Conservation (phyloP, 2,329 filamentous ascomycete species). For the Cercospora sesami region DNA sequence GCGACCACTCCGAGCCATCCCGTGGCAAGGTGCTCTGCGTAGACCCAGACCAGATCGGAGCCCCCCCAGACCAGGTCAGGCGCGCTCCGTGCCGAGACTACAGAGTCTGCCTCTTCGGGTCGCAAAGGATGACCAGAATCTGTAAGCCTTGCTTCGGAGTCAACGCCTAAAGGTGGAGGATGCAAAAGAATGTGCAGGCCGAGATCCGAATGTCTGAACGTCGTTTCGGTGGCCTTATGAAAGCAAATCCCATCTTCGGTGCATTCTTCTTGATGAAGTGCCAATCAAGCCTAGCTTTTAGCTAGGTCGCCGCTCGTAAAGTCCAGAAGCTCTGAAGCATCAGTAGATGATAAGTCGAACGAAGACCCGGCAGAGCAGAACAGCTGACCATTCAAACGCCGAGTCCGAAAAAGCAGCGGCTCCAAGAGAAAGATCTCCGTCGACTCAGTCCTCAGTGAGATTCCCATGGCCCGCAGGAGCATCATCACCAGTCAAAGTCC, state of each 20-base stretch:
- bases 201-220: neutral
- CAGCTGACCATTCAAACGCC: neutral
- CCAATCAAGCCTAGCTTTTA: neutral
- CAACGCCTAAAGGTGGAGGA: neutral
- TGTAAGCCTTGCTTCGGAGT: neutral
- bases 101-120: neutral
- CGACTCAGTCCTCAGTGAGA: neutral
- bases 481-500: neutral
- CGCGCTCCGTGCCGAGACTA: neutral
- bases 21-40: neutral
- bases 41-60: neutral
- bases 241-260: neutral
- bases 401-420: neutral
- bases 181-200: neutral
- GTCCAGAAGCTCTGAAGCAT: neutral
- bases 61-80: neutral
- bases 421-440: neutral
- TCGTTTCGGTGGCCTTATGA: neutral
- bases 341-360: neutral
- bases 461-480: neutral
- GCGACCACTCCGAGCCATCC: neutral
- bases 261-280: neutral
- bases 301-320: neutral
- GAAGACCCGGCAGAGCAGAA: neutral
- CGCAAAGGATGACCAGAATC: neutral